Conservation (phyloP, 441 rosid species). For the Jatropha podagrica region DNA sequence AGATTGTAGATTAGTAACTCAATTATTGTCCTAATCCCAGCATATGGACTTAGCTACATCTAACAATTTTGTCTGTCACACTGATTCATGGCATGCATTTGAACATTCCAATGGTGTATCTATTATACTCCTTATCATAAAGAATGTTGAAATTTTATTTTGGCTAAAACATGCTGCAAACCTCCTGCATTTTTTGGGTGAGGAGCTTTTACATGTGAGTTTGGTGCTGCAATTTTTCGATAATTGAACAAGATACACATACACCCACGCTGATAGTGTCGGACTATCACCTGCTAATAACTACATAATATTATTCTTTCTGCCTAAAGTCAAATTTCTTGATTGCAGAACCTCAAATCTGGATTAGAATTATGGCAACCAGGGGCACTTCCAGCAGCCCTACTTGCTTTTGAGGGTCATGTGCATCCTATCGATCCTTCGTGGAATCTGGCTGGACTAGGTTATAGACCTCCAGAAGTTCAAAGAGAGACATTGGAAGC, state of each 20-base stretch:
- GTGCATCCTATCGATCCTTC: constrained; percentile 73
- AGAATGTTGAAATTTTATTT: neutral
- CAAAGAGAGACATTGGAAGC: constrained; percentile 39
- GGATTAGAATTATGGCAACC: constrained; percentile 89
- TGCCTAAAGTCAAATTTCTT: neutral
- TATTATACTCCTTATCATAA: neutral
- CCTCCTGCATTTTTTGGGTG: neutral
- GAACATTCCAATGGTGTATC: neutral
- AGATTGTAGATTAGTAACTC: neutral
- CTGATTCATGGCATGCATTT: neutral
- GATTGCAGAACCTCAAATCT: constrained; percentile 54
- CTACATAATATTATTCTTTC: neutral
- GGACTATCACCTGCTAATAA: neutral
- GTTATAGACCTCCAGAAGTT: constrained; percentile 43
- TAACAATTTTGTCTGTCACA: neutral
- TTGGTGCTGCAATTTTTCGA: neutral
- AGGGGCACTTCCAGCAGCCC: constrained; percentile 74
- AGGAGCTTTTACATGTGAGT: neutral
- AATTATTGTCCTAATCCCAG: neutral
- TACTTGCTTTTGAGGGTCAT: constrained; percentile 71
- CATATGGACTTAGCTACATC: neutral
- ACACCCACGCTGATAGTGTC: neutral
- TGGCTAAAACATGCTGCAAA: neutral
- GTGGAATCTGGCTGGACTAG: constrained; percentile 86
- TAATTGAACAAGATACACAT: neutral